Evolutionary conservation across 129 eudicot species (phyloP).

Genomic region (Flaveria ramosissima): DNA sequence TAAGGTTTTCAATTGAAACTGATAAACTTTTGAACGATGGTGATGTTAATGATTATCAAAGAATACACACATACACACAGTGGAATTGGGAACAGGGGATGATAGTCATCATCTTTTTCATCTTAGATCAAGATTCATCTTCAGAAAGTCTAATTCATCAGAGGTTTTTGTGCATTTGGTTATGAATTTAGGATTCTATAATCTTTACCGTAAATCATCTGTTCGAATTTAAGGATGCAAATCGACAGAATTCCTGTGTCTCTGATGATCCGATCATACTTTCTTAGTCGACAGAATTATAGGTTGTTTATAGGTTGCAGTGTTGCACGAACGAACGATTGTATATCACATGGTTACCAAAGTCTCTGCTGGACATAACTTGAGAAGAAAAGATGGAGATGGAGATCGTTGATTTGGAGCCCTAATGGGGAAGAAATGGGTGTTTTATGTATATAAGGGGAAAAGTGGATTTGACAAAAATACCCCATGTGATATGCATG

Average conservation of each 20-base stretch:
- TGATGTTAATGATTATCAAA: conserved; percentile 29
- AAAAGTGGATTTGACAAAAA: too few species aligned
- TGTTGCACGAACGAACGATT: too few species aligned
- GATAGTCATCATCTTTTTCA: neutral
- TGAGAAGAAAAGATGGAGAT: too few species aligned
- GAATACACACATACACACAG: neutral
- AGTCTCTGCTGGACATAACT: too few species aligned
- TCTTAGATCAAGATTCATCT: conserved; percentile 17
- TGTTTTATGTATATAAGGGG: too few species aligned
- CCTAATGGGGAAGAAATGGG: too few species aligned
- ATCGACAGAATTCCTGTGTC: conserved; percentile 4
- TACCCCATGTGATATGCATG: too few species aligned
- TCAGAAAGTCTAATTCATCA: neutral
- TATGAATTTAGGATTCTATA: neutral
- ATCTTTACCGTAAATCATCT: neutral
- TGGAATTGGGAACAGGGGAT: neutral
- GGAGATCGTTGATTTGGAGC: too few species aligned
- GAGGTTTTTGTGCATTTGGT: neutral
- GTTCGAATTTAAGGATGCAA: conserved; percentile 16
- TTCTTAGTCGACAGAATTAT: too few species aligned
- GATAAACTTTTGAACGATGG: conserved; percentile 31
- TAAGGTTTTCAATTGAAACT: neutral
- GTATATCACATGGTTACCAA: too few species aligned
- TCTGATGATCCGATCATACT: conserved; percentile 8
- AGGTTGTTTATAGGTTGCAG: too few species aligned